phyloP scores from a whole-genome alignment of 495 filamentous ascomycete genomes.

The Aspergillus cavernicola region DNA sequence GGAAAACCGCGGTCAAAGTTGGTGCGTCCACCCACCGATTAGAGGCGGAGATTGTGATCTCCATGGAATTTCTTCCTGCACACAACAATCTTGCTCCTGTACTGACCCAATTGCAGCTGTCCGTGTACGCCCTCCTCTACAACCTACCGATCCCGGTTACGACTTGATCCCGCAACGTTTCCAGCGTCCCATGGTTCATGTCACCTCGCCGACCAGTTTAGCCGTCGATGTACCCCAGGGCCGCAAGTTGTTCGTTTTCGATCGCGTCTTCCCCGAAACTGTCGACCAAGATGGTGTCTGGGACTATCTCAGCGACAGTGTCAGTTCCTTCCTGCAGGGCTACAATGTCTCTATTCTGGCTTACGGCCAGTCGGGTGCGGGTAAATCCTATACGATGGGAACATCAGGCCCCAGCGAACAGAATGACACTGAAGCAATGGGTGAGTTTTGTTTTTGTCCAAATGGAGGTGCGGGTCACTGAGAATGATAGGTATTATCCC shows the following conservation, averaged over 20 bases:
- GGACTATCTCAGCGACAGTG: constrained; percentile 90
- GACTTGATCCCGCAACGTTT: constrained; percentile 95
- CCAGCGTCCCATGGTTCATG: constrained; percentile 87
- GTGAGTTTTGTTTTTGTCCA: constrained; percentile 41
- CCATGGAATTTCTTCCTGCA: background rate
- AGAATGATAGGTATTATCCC: constrained; percentile 75
- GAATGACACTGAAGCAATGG: constrained; percentile 69
- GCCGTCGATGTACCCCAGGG: constrained; percentile 88
- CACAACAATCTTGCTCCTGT: constrained; percentile 3
- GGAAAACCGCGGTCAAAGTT: constrained; percentile 97
- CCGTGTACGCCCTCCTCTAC: constrained; percentile 86
- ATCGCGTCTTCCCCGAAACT: constrained; percentile 86
- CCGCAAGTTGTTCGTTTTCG: constrained; percentile 92
- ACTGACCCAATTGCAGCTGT: constrained; percentile 59
- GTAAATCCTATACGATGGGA: constrained; percentile 99
- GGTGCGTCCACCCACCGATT: constrained; percentile 59
- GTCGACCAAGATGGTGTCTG: constrained; percentile 86
- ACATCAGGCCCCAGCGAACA: constrained; percentile 87
- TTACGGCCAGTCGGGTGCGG: constrained; percentile 99
- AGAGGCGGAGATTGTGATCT: background rate
- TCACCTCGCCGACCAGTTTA: constrained; percentile 76
- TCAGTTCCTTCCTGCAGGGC: constrained; percentile 86
- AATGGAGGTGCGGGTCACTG: background rate
- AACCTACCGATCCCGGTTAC: constrained; percentile 80
- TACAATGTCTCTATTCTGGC: constrained; percentile 99